Conservation (phyloP, 2,329 filamentous ascomycete genomes). For the Calonectria leucothoes region DNA sequence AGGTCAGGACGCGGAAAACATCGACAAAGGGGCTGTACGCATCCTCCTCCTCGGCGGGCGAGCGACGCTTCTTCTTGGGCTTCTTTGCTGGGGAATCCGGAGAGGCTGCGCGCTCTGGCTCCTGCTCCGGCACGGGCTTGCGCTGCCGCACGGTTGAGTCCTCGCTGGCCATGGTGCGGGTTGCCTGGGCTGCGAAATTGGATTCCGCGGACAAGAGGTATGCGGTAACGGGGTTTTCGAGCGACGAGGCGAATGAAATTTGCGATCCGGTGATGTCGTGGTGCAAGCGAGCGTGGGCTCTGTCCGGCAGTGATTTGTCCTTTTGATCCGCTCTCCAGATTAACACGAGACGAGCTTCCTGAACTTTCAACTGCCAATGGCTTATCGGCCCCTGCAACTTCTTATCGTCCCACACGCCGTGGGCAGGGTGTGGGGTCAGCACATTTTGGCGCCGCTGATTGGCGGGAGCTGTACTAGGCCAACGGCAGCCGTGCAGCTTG, state of each 20-base stretch:
- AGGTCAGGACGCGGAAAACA: constrained; percentile 75
- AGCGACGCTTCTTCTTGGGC: constrained; percentile 34
- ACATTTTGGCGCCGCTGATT: constrained; percentile 27
- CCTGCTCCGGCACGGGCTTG: constrained; percentile 48
- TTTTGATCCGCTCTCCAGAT: constrained; percentile 25
- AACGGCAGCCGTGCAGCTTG: constrained; percentile 28
- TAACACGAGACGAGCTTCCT: constrained; percentile 28
- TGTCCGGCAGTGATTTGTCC: constrained; percentile 22
- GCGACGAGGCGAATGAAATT: background rate
- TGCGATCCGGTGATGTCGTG: background rate
- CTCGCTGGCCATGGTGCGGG: constrained; percentile 48
- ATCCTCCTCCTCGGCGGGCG: constrained; percentile 60
- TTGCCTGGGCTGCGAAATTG: constrained; percentile 10
- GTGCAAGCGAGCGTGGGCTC: constrained; percentile 33
- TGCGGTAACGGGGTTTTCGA: background rate
- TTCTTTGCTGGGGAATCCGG: constrained; percentile 43
- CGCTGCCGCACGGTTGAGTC: constrained; percentile 58
- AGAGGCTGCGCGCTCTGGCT: constrained; percentile 39
- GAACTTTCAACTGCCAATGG: constrained; percentile 31
- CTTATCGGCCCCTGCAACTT: constrained; percentile 35
- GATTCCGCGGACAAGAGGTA: background rate
- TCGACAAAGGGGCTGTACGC: constrained; percentile 68
- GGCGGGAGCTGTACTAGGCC: constrained; percentile 17
- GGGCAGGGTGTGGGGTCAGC: too few species aligned
- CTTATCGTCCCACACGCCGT: too few species aligned